These are phyloP conservation scores for Thielaviopsis populi DNA, from an alignment of 2,329 filamentous ascomycete species.

Conservation along the genomic window DNA sequence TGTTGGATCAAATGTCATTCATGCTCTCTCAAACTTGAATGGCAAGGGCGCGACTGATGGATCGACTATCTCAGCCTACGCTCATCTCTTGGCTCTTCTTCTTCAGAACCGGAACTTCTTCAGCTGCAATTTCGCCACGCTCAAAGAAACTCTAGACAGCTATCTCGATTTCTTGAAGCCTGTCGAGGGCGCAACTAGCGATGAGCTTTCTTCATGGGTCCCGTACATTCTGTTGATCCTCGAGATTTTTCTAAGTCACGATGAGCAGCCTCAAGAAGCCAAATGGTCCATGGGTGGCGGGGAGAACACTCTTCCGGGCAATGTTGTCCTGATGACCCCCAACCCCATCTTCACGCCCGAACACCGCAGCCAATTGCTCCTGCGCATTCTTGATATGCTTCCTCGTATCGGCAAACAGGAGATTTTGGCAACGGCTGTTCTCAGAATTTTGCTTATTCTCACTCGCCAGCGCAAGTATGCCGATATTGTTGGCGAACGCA, in stretches of 20 bases:
- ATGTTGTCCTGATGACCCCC: slow-evolving; percentile 29
- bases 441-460: slow-evolving; percentile 72
- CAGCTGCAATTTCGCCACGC: slow-evolving; percentile 52
- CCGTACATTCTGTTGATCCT: slow-evolving; percentile 79
- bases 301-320: slow-evolving; percentile 27
- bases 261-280: slow-evolving; percentile 63
- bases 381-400: slow-evolving; percentile 66
- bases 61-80: slow-evolving; percentile 64
- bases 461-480: slow-evolving; percentile 68
- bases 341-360: slow-evolving; percentile 11
- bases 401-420: slow-evolving; percentile 81
- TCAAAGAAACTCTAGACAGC: slow-evolving; percentile 62
- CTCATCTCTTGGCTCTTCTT: slow-evolving; percentile 77
- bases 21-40: slow-evolving; percentile 60
- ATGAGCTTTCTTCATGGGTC: slow-evolving; percentile 84
- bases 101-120: slow-evolving; percentile 76
- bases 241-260: slow-evolving; percentile 78
- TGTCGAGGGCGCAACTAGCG: slow-evolving; percentile 46
- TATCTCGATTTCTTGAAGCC: slow-evolving; percentile 69
- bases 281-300: slow-evolving; percentile 48
- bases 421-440: slow-evolving; percentile 64
- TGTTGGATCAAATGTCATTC: slow-evolving; percentile 67
- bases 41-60: slow-evolving; percentile 46
- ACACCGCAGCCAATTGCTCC: slow-evolving; percentile 56
- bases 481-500: slow-evolving; percentile 65